A percentile compares a stretch with the other conserved stretches of the same genome.
Conservation (phyloP, 2,329 filamentous ascomycete genomes). For the Pleomassaria siparia region DNA sequence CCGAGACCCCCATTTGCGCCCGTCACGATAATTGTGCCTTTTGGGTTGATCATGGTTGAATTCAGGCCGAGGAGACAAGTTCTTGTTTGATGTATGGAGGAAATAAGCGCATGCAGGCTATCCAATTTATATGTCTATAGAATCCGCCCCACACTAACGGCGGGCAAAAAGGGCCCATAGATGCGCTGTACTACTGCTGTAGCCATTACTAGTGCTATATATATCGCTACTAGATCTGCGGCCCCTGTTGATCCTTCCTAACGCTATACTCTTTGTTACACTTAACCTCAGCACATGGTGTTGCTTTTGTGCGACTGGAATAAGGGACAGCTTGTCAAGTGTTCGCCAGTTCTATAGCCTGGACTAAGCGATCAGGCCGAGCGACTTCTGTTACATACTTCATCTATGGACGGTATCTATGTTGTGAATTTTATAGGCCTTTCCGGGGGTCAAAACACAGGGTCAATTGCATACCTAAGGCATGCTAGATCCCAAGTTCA, state of each 20-base stretch:
- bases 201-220: no score
- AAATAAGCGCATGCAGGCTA: background rate
- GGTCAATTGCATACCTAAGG: background rate
- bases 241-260: no score
- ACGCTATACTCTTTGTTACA: no score
- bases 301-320: conserved; percentile 40
- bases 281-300: conserved; percentile 40
- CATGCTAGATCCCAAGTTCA: background rate
- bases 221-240: no score
- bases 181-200: background rate
- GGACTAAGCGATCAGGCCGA: background rate
- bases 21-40: conserved; percentile 24
- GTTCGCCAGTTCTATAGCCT: background rate
- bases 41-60: conserved; percentile 4
- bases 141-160: background rate
- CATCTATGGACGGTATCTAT: background rate
- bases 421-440: background rate
- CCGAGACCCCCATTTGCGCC: conserved; percentile 28
- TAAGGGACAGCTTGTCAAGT: conserved; percentile 35
- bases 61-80: background rate
- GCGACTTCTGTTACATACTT: conserved; percentile 2
- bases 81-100: background rate
- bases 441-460: background rate
- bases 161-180: background rate
- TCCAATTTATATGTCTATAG: background rate